Conservation (phyloP, 371 early-diverging fungal species). For the Mortierella sp. region DNA sequence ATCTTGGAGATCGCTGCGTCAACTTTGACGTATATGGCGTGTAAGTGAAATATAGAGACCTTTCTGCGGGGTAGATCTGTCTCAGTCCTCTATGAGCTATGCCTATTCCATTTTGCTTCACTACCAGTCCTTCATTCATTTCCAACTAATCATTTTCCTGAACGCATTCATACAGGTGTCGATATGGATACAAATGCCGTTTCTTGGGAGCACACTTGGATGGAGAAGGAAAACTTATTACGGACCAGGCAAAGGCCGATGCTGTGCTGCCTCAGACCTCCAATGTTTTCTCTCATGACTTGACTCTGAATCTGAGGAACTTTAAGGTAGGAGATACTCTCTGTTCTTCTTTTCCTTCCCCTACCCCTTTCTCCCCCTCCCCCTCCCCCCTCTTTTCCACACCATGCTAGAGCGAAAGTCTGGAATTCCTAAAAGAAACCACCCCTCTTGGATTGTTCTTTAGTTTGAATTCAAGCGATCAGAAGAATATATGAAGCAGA, state of each 20-base stretch:
- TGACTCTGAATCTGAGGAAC: slow-evolving; percentile 45
- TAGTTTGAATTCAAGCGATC: slow-evolving; percentile 62
- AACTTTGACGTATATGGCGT: slow-evolving; percentile 77
- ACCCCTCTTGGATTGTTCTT: background rate
- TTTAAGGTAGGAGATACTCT: slow-evolving; percentile 36
- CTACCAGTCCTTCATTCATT: too few relatives aligned
- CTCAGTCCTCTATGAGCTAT: too few relatives aligned
- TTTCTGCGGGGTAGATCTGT: slow-evolving; percentile 2
- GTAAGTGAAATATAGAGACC: slow-evolving; percentile 62
- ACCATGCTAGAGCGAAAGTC: background rate
- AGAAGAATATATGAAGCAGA: slow-evolving; percentile 54
- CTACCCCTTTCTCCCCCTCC: background rate
- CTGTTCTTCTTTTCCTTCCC: background rate
- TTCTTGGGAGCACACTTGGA: slow-evolving; percentile 77
- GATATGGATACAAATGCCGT: slow-evolving; percentile 82
- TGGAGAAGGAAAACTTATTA: slow-evolving; percentile 60
- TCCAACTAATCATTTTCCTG: too few relatives aligned
- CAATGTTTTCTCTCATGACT: slow-evolving; percentile 41
- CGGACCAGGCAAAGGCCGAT: slow-evolving; percentile 61
- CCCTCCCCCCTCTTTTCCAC: too few relatives aligned
- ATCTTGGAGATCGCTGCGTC: slow-evolving; percentile 81
- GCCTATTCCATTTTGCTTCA: too few relatives aligned
- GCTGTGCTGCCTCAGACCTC: slow-evolving; percentile 45
- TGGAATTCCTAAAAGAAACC: too few relatives aligned
- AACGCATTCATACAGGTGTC: slow-evolving; percentile 54